A percentile compares a stretch with the other conserved stretches of the same genome.
phyloP scores from a whole-genome alignment of 768 basidiomycete genomes.

The Panaeolus cyanescens region DNA sequence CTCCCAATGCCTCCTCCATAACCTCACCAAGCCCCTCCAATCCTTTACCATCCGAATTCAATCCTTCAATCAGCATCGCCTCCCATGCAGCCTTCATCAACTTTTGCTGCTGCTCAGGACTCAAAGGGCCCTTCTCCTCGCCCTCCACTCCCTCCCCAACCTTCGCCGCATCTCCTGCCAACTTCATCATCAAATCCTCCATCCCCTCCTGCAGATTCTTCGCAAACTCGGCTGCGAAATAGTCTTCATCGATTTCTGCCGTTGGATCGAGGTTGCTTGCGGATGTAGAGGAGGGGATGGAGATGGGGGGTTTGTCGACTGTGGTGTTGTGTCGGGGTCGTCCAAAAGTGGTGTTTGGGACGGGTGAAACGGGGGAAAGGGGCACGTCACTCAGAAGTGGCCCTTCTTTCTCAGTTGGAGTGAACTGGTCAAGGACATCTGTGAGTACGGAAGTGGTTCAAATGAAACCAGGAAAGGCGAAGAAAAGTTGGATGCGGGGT shows the following conservation, averaged over 20 bases:
- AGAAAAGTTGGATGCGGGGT: conserved; percentile 8
- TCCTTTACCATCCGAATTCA: conserved; percentile 42
- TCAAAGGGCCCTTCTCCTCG: conserved; percentile 19
- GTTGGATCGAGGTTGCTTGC: conserved; percentile 29
- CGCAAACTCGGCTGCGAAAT: conserved; percentile 44
- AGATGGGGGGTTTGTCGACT: conserved; percentile 41
- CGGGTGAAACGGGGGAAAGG: conserved; percentile 35
- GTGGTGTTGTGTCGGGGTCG: conserved; percentile 52
- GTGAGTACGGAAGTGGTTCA: too few species aligned
- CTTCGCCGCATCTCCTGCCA: conserved; percentile 33
- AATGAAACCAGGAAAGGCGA: too few species aligned
- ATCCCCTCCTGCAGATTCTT: conserved; percentile 49
- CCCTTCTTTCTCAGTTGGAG: conserved; percentile 14
- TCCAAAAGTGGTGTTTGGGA: conserved; percentile 23
- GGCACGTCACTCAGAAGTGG: conserved; percentile 18
- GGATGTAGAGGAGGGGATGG: conserved; percentile 35
- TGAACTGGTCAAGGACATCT: conserved; percentile 53
- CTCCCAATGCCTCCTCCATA: conserved; percentile 8
- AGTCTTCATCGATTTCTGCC: conserved; percentile 38
- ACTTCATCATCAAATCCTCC: conserved; percentile 51
- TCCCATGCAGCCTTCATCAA: conserved; percentile 68
- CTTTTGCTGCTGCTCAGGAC: conserved; percentile 37
- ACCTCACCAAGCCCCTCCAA: conserved; percentile 15
- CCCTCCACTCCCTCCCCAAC: conserved; percentile 19
- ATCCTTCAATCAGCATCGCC: conserved; percentile 64